Base-by-base conservation (phyloP, 768 basidiomycete species). In the Russula griseocarnosa region DNA sequence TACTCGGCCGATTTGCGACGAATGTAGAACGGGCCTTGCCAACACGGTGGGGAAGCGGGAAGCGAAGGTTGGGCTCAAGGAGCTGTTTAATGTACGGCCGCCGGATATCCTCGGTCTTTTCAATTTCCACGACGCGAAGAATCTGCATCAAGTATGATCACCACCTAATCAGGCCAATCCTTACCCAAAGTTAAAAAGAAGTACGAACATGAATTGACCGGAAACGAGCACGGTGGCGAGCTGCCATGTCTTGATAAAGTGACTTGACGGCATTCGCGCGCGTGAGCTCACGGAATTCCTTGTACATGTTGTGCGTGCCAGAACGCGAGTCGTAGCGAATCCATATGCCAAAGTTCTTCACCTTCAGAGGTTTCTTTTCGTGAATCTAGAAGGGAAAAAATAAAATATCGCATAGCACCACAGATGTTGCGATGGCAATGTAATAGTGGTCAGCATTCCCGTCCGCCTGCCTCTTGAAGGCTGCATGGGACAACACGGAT, bases 341-440 rank as follows among this genome's bases (percentile, higher is more conserved):
- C 97, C 97, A 98, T 80, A 99, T 92, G 70, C 97, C 97, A 75
- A 99, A 98, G 88, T 97, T 98, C 86, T 99, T 98, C 78, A 98
- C 90, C 81, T 95, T 95, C 77, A 97, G 75, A 26, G 97, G 97
- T 78, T 90, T 93, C 85, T 92, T 95, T 82, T 98, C 96, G 74
- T 89, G 86, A 75, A 98, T 98, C 95, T 98, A 85, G 14, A 14
- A 73, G 42, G 2, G 26, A 44, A 42, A 32, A 52, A 50, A 6
- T 28, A 34, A 18, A 34, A 42, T 62, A 65, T 62, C 65, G 61
- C 58, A 61, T 62, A 69, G 69, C 68, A 67, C 63, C 60, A 59
- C 69, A 36, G 61, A 61, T 69, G 69, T 71, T 13, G 72, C 70
- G 74, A 72, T 70, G 70, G 46, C 46, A 24, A 47, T 61, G 68